Evolutionary conservation across 371 early-diverging fungal genomes (phyloP).

Genomic region (Mucor mucedo): DNA sequence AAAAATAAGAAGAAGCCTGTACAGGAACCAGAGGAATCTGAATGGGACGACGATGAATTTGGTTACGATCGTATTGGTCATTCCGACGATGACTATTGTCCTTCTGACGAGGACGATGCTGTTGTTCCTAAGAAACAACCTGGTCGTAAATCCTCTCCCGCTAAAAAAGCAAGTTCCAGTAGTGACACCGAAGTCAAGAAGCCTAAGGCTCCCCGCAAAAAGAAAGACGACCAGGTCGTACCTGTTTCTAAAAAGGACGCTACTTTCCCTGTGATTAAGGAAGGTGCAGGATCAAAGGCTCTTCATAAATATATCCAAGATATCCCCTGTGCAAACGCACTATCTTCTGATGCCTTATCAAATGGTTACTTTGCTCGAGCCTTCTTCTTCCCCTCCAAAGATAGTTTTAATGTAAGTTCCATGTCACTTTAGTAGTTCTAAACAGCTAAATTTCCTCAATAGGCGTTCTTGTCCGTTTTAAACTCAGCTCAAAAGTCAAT

Average conservation of each 20-base stretch:
- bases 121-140: conserved; percentile 9
- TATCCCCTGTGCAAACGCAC: conserved; percentile 10
- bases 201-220: conserved; percentile 15
- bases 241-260: conserved; percentile 16
- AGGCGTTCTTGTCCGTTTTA: conserved; percentile 58
- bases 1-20: neutral
- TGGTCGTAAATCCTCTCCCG: neutral
- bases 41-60: conserved; percentile 29
- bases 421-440: neutral
- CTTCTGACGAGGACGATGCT: conserved; percentile 28
- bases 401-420: conserved; percentile 56
- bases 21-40: conserved; percentile 3
- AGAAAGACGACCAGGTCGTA: conserved; percentile 29
- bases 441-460: conserved; percentile 1
- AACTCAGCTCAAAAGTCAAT: conserved; percentile 56
- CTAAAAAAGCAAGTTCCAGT: neutral
- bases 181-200: neutral
- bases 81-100: conserved; percentile 49
- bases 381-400: conserved; percentile 71
- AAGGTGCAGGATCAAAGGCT: conserved; percentile 43
- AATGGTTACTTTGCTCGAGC: conserved; percentile 47
- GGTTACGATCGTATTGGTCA: conserved; percentile 27
- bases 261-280: conserved; percentile 20
- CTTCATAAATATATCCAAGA: conserved; percentile 32
- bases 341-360: conserved; percentile 18